Percentiles rank a stretch among this genome's conserved stretches.
These are phyloP conservation scores for Phaseolus coccineus DNA, from an alignment of 331 rosid species.

Conservation along the genomic window DNA sequence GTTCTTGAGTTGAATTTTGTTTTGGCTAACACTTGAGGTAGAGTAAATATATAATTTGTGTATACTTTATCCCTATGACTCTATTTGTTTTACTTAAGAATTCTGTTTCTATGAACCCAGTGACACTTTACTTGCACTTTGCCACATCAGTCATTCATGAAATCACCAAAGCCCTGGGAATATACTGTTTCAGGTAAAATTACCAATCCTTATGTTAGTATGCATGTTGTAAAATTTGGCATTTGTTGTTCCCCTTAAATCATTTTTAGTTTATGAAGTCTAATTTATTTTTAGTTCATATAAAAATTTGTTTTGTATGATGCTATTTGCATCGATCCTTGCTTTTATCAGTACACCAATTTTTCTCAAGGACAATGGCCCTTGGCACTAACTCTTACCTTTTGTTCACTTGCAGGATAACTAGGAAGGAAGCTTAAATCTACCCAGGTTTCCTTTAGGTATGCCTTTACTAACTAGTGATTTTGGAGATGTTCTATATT, in stretches of 20 bases:
- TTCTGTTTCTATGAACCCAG: conserved; percentile 63
- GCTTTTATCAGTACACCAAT: not conserved
- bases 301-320: conserved; percentile 11
- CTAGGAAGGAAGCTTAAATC: conserved; percentile 84
- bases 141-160: conserved; percentile 86
- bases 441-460: conserved; percentile 47
- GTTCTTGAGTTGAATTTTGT: not conserved
- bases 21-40: conserved; percentile 28
- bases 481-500: conserved; percentile 14
- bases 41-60: not conserved
- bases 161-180: conserved; percentile 86
- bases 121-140: conserved; percentile 77
- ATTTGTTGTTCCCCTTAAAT: conserved; percentile 23
- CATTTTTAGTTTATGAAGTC: conserved; percentile 18
- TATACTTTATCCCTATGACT: not conserved
- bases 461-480: conserved; percentile 27
- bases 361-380: conserved; percentile 21
- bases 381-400: conserved; percentile 25
- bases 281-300: conserved; percentile 6
- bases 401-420: conserved; percentile 66
- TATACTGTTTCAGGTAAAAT: conserved; percentile 87
- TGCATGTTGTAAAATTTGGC: not conserved
- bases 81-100: conserved; percentile 30
- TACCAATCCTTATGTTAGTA: conserved; percentile 6
- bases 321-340: not conserved